Evolutionary conservation across 1,284 basidiomycete genomes (phyloP), one percentile per base, ranked within the genome.

Genomic region (Apiotrichum domesticum): DNA sequence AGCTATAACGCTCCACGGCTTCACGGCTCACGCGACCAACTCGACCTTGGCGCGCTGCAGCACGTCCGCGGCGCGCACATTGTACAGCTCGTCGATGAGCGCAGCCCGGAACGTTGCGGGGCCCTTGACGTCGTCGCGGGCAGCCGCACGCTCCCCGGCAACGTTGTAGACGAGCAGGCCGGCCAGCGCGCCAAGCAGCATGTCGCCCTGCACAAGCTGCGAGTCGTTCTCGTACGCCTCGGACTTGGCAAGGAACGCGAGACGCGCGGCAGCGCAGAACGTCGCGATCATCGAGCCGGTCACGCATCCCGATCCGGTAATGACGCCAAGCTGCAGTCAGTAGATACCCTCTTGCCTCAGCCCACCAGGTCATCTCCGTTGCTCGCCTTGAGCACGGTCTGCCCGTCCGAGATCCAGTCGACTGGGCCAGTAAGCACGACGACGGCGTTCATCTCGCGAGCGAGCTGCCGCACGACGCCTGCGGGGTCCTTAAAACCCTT

Each of bases 221-320:
- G 66, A 68, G 4, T 58, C 58, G 34, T 63, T 62, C 45, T 71
- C 66, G 50, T 56, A 67, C 21, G 56, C 10, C 45, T 29, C 34
- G 34, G 13, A 21, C 7, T 14, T 2, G 3, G 58, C 53, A 1
- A 73, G 59, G 44, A 61, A 53, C 14, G 61, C 55, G 65, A 79
- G 71, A 72, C 80, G 81, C 3, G 86, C 84, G 1, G 84, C 85
- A 3, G 86, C 89, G 66, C 89, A 87, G 73, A 87, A 93, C 5
- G 86, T 66, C 3, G 72, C 71, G 9, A 74, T 63, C 3, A 73
- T 52, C 1, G 71, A 67, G 43, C 74, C 93, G 3, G 88, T 83
- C 71, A 95, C 85, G 70, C 94, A 98, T 1, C 94, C 93, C 29
- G 87, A 88, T 0, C 92, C 94, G 0, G 94, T 96, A 61, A 96